These are phyloP conservation scores for Chenopodium suecicum DNA, from an alignment of 148 eudicot genomes.

Conservation along the genomic window DNA sequence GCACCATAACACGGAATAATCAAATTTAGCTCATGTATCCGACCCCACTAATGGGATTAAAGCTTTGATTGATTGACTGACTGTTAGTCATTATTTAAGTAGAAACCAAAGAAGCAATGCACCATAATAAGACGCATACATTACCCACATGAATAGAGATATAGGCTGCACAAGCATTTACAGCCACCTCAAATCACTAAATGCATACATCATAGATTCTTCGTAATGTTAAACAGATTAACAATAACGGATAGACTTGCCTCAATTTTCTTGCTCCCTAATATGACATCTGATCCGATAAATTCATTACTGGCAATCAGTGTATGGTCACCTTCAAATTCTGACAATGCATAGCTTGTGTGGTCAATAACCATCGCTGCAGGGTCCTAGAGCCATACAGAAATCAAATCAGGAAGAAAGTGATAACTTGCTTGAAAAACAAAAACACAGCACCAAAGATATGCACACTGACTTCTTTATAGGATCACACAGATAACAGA, in stretches of 20 bases:
- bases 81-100: background rate
- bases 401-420: conserved; percentile 9
- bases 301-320: conserved; percentile 49
- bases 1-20: too few species aligned
- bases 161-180: background rate
- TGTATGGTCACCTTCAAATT: conserved; percentile 63
- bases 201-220: background rate
- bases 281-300: conserved; percentile 55
- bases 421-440: background rate
- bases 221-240: background rate
- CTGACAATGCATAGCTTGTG: conserved; percentile 57
- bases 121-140: background rate
- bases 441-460: background rate
- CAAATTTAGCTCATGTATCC: too few species aligned
- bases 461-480: background rate
- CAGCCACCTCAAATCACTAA: background rate
- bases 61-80: background rate
- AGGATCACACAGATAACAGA: background rate
- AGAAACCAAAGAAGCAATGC: background rate
- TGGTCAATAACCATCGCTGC: conserved; percentile 66
- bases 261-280: conserved; percentile 65
- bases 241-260: conserved; percentile 28
- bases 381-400: conserved; percentile 42
- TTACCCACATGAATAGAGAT: background rate
- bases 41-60: too few species aligned